Evolutionary conservation across 1,139 yeast species (phyloP).

Genomic region (Yamadazyma mexicana): DNA sequence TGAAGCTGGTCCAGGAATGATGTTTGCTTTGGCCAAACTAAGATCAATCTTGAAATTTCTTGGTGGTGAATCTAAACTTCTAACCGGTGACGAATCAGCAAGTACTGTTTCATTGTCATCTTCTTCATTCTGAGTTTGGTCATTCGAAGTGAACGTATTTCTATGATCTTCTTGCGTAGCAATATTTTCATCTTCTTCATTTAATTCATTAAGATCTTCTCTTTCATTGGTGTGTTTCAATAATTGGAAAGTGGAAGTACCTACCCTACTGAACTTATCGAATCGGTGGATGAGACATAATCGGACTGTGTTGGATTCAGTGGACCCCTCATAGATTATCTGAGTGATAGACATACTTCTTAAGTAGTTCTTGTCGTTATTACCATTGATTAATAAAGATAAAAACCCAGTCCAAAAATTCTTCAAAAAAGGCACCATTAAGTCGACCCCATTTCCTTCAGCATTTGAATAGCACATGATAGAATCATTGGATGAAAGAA

Average conservation of each 20-base stretch:
- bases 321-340: conserved; percentile 23
- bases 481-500: conserved; percentile 30
- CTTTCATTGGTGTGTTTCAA: conserved; percentile 7
- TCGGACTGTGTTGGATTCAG: conserved; percentile 16
- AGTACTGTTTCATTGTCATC: conserved; percentile 39
- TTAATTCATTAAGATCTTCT: conserved; percentile 10
- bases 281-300: conserved; percentile 34
- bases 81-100: conserved; percentile 42
- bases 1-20: conserved; percentile 31
- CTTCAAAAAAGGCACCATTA: conserved; percentile 41
- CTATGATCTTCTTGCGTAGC: conserved; percentile 5
- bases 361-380: conserved; percentile 24
- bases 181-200: conserved; percentile 11
- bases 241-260: conserved; percentile 9
- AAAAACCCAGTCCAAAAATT: conserved; percentile 43
- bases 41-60: conserved; percentile 22
- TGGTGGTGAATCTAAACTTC: conserved; percentile 18
- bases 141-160: background rate
- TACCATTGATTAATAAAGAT: conserved; percentile 37
- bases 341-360: conserved; percentile 27
- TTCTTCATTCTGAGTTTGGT: background rate
- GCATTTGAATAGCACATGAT: conserved; percentile 35
- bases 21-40: conserved; percentile 10
- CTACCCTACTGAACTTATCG: conserved; percentile 12
- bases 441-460: conserved; percentile 20